phyloP scores from a whole-genome alignment of 805 yeast genomes.

The Kodamaea nitidulidarum region DNA sequence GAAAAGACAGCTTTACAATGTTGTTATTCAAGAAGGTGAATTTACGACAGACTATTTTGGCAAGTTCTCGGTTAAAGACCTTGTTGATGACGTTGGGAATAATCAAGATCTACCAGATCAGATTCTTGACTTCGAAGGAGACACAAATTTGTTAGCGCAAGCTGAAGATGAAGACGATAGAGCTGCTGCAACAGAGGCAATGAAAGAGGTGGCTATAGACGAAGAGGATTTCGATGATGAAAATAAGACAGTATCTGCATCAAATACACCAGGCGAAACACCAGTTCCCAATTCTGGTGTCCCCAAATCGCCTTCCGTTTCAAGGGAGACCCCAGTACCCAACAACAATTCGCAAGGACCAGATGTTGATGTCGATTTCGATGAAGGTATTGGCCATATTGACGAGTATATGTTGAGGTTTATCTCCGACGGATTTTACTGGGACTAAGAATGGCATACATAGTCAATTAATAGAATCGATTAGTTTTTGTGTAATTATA shows the following conservation, averaged over 20 bases:
- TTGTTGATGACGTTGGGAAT: slow-evolving; percentile 60
- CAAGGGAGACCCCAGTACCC: slow-evolving; percentile 10
- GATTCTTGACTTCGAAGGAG: slow-evolving; percentile 32
- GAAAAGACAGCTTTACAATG: slow-evolving; percentile 88
- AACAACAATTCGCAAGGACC: slow-evolving; percentile 13
- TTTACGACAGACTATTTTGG: slow-evolving; percentile 96
- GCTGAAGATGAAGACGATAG: slow-evolving; percentile 95
- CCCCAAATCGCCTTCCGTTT: slow-evolving; percentile 5
- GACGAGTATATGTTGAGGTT: slow-evolving; percentile 95
- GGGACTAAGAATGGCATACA: slow-evolving; percentile 5
- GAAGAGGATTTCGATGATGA: slow-evolving; percentile 76
- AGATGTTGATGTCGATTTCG: slow-evolving; percentile 42
- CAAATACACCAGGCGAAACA: slow-evolving; percentile 23
- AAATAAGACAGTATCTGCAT: slow-evolving; percentile 18
- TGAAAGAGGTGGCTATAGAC: slow-evolving; percentile 81
- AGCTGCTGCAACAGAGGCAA: slow-evolving; percentile 83
- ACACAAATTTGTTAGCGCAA: slow-evolving; percentile 61
- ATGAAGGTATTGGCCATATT: slow-evolving; percentile 71
- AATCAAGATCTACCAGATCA: slow-evolving; percentile 39
- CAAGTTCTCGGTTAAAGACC: slow-evolving; percentile 78
- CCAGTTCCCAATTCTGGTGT: slow-evolving; percentile 21
- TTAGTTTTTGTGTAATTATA: neutral
- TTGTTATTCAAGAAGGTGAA: slow-evolving; percentile 96
- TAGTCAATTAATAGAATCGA: neutral
- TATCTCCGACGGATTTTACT: slow-evolving; percentile 77